Percentiles rank a stretch among this genome's conserved stretches.
Conservation (phyloP, 2,329 filamentous ascomycete species). For the Iodosphaeria phyllophila region DNA sequence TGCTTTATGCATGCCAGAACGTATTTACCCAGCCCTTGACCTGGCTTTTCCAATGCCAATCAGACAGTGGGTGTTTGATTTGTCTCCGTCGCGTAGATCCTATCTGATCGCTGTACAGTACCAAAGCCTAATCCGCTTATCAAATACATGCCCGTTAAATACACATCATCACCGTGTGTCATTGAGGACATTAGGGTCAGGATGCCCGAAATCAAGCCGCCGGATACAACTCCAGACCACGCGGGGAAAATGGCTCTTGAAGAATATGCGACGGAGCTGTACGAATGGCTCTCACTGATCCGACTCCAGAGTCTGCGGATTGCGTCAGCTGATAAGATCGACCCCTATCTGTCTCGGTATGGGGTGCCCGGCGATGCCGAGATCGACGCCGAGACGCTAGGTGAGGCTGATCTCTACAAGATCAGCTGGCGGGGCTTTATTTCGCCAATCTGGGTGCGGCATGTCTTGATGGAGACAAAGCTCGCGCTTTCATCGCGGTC, state of each 20-base stretch:
- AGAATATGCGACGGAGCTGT: conserved; percentile 41
- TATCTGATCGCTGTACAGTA: conserved; percentile 15
- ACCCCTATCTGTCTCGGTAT: conserved; percentile 54
- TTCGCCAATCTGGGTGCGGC: conserved; percentile 30
- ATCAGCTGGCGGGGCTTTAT: conserved; percentile 43
- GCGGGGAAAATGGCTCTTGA: conserved; percentile 33
- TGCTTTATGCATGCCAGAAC: conserved; percentile 62
- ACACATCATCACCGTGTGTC: conserved; percentile 17
- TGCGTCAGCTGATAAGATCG: conserved; percentile 33
- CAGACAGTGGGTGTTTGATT: conserved; percentile 27
- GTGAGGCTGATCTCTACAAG: conserved; percentile 22
- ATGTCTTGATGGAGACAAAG: conserved; percentile 26
- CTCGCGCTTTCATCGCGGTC: conserved; percentile 20
- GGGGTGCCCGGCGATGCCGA: conserved; percentile 25
- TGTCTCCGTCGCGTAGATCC: background rate
- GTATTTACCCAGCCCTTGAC: conserved; percentile 47
- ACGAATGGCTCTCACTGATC: conserved; percentile 61
- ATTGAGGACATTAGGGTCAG: conserved; percentile 9
- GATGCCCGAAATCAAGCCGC: conserved; percentile 16
- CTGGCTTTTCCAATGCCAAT: conserved; percentile 63
- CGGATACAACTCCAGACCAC: conserved; percentile 12
- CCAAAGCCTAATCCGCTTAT: conserved; percentile 29
- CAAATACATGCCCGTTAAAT: conserved; percentile 22
- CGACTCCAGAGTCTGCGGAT: conserved; percentile 48
- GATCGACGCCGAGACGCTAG: conserved; percentile 10